A percentile compares a stretch with the other conserved stretches of the same genome.
Conservation (phyloP, 805 yeast species). For the Wickerhamiella alocasiicola region DNA sequence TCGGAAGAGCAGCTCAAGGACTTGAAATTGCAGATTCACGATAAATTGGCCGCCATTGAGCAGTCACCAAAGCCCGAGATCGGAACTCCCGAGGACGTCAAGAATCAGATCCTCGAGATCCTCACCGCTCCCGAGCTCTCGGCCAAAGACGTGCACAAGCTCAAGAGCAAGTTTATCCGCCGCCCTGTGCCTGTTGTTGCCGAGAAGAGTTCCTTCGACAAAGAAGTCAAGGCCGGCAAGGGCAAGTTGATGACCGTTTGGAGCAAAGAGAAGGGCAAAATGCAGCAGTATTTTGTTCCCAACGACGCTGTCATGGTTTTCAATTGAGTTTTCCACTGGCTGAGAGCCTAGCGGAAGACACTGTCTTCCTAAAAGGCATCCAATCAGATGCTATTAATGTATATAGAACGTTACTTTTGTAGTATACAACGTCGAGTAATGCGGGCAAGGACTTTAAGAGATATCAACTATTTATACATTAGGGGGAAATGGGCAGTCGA, state of each 20-base stretch:
- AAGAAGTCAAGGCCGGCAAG: slow-evolving; percentile 36
- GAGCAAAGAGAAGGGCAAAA: slow-evolving; percentile 42
- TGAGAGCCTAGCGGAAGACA: no score
- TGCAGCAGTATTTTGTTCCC: slow-evolving; percentile 36
- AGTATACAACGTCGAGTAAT: neutral
- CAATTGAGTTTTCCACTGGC: slow-evolving; percentile 15
- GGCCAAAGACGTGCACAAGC: slow-evolving; percentile 26
- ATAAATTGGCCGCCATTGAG: slow-evolving; percentile 18
- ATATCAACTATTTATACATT: no score
- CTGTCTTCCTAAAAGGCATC: no score
- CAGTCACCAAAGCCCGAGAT: slow-evolving; percentile 11
- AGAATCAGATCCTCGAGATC: slow-evolving; percentile 32
- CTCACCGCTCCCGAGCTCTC: slow-evolving; percentile 31
- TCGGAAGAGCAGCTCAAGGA: slow-evolving; percentile 7
- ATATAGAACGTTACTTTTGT: slow-evolving; percentile 27
- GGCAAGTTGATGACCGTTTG: slow-evolving; percentile 43
- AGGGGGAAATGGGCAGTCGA: no score
- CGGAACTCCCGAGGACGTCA: slow-evolving; percentile 30
- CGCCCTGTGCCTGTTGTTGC: slow-evolving; percentile 40
- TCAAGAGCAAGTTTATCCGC: slow-evolving; percentile 42
- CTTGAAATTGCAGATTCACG: slow-evolving; percentile 9
- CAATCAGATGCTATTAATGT: no score
- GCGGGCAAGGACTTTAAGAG: no score
- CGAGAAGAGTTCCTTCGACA: slow-evolving; percentile 28
- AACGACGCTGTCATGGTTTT: slow-evolving; percentile 20